phyloP scores from a whole-genome alignment of 1,139 yeast species.

The Saccharomyces hybrid region DNA sequence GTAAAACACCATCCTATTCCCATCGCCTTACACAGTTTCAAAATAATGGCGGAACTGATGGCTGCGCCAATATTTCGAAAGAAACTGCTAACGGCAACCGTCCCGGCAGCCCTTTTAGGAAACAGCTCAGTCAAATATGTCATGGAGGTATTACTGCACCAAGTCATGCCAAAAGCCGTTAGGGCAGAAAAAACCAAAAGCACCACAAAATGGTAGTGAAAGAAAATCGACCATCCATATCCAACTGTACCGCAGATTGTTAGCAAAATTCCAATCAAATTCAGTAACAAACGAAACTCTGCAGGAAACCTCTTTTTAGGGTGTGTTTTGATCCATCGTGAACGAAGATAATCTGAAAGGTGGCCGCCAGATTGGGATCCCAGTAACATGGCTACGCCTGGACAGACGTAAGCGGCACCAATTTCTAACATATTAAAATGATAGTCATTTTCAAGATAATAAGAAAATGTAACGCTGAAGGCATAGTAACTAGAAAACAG shows the following conservation, averaged over 20 bases:
- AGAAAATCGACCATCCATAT: conserved; percentile 49
- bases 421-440: conserved; percentile 34
- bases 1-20: conserved; percentile 58
- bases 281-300: conserved; percentile 43
- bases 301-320: conserved; percentile 31
- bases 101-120: conserved; percentile 46
- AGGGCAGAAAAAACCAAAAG: conserved; percentile 42
- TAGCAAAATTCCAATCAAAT: conserved; percentile 40
- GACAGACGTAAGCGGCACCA: conserved; percentile 47
- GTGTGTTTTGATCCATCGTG: conserved; percentile 27
- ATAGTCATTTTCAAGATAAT: conserved; percentile 37
- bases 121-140: conserved; percentile 51
- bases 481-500: conserved; percentile 52
- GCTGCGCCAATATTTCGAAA: conserved; percentile 53
- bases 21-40: conserved; percentile 37
- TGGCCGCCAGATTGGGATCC: conserved; percentile 50
- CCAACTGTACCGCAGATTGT: conserved; percentile 44
- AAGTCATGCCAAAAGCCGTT: conserved; percentile 50
- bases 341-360: conserved; percentile 39
- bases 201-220: conserved; percentile 37
- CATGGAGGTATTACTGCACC: conserved; percentile 52
- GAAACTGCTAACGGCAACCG: conserved; percentile 50
- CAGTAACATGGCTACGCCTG: conserved; percentile 43
- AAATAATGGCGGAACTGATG: conserved; percentile 44
- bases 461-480: conserved; percentile 45